Percentiles rank a stretch among this genome's conserved stretches.
Conservation (phyloP, 2,329 filamentous ascomycete species). For the Fusarium redolens region DNA sequence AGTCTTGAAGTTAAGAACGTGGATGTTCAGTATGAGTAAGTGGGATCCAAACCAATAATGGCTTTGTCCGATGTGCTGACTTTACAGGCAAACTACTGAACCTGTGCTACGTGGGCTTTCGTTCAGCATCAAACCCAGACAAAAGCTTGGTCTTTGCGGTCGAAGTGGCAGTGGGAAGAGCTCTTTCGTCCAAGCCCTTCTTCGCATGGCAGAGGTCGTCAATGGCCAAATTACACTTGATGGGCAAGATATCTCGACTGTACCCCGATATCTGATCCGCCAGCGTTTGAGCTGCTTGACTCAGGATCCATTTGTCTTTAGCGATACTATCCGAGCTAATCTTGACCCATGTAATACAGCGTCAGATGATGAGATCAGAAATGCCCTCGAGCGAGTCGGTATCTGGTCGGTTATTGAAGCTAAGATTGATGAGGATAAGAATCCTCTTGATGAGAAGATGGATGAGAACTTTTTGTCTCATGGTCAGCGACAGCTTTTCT, state of each 20-base stretch:
- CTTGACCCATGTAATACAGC: constrained; percentile 56
- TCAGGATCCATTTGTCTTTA: constrained; percentile 64
- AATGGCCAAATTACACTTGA: constrained; percentile 60
- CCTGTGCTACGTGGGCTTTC: constrained; percentile 48
- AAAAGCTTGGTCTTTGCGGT: constrained; percentile 59
- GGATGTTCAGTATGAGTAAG: constrained; percentile 47
- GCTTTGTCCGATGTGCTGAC: neutral
- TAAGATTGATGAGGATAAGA: constrained; percentile 48
- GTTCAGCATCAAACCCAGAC: constrained; percentile 48
- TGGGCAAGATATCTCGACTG: constrained; percentile 51
- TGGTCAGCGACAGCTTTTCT: constrained; percentile 50
- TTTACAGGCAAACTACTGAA: constrained; percentile 31
- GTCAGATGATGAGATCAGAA: constrained; percentile 56
- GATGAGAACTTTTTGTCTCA: constrained; percentile 52
- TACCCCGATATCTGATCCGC: constrained; percentile 46
- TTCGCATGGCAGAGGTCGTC: constrained; percentile 60
- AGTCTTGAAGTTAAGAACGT: constrained; percentile 39
- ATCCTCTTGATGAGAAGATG: constrained; percentile 49
- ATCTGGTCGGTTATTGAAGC: constrained; percentile 58
- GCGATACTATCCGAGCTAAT: constrained; percentile 62
- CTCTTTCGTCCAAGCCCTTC: constrained; percentile 57
- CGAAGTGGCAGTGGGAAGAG: constrained; percentile 55
- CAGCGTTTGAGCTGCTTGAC: constrained; percentile 58
- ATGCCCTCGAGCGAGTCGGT: constrained; percentile 59
- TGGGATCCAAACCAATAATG: neutral